Conservation (phyloP, 805 yeast genomes). For the Schwanniomyces vanrijiae region DNA sequence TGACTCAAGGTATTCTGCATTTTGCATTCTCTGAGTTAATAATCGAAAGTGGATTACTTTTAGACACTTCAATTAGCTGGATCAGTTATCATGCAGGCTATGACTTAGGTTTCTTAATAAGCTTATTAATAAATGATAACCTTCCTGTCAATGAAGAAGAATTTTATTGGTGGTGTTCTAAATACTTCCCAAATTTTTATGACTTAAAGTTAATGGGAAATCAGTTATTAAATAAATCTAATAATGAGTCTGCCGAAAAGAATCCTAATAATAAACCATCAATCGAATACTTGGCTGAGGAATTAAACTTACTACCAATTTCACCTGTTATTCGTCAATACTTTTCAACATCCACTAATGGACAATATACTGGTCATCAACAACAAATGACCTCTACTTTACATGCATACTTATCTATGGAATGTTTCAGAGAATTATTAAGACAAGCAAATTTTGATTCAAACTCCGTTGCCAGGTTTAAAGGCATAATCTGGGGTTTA, state of each 20-base stretch:
- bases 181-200: slow-evolving; percentile 77
- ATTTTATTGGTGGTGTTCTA: slow-evolving; percentile 66
- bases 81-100: slow-evolving; percentile 91
- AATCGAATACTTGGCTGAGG: slow-evolving; percentile 68
- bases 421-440: slow-evolving; percentile 61
- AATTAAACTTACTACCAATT: slow-evolving; percentile 60
- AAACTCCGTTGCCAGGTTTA: slow-evolving; percentile 32
- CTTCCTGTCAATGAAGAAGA: slow-evolving; percentile 83
- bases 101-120: slow-evolving; percentile 86
- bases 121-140: slow-evolving; percentile 68
- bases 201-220: slow-evolving; percentile 67
- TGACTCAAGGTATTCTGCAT: slow-evolving; percentile 73
- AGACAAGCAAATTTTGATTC: slow-evolving; percentile 24
- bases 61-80: slow-evolving; percentile 78
- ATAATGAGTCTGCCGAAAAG: slow-evolving; percentile 10
- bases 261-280: slow-evolving; percentile 38
- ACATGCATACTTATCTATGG: slow-evolving; percentile 63
- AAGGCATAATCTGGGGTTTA: slow-evolving; percentile 55
- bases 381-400: slow-evolving; percentile 49
- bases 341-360: slow-evolving; percentile 21
- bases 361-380: slow-evolving; percentile 22
- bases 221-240: slow-evolving; percentile 30
- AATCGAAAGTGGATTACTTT: slow-evolving; percentile 80
- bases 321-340: slow-evolving; percentile 47
- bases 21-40: slow-evolving; percentile 80